Conservation (phyloP, 192 early-diverging fungal genomes). For the Dimargaris xerosporica region DNA sequence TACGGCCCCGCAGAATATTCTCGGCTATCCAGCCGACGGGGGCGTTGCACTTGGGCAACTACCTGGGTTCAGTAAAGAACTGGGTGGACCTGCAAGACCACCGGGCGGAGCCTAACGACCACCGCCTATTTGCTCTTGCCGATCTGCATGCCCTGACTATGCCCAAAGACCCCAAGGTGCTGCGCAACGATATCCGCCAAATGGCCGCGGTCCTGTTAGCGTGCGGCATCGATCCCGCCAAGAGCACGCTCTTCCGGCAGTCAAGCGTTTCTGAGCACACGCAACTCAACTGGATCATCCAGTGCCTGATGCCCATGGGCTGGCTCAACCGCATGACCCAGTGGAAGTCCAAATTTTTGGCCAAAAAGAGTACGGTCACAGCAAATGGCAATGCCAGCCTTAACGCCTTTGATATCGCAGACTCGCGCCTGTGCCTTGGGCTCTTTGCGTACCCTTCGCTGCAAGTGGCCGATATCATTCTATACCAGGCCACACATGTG, state of each 20-base stretch:
- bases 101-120: conserved; percentile 1
- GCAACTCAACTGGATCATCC: conserved; percentile 74
- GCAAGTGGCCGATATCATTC: conserved; percentile 79
- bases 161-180: conserved; percentile 42
- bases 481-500: conserved; percentile 71
- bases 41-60: conserved; percentile 85
- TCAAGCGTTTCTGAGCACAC: conserved; percentile 60
- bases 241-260: conserved; percentile 70
- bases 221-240: conserved; percentile 63
- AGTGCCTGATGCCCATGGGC: conserved; percentile 70
- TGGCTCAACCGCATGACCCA: conserved; percentile 93
- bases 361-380: too few species aligned
- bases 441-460: conserved; percentile 83
- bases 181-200: conserved; percentile 49
- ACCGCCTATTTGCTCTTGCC: conserved; percentile 54
- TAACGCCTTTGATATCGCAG: neutral
- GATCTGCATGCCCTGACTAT: conserved; percentile 83
- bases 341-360: conserved; percentile 57
- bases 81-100: conserved; percentile 63
- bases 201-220: conserved; percentile 67
- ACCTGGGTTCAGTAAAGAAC: conserved; percentile 74
- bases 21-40: conserved; percentile 94
- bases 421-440: conserved; percentile 32
- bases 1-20: conserved; percentile 34
- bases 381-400: neutral